Evolutionary conservation across 1,284 basidiomycete species (phyloP).

Genomic region (Sanghuangporus weigelae): DNA sequence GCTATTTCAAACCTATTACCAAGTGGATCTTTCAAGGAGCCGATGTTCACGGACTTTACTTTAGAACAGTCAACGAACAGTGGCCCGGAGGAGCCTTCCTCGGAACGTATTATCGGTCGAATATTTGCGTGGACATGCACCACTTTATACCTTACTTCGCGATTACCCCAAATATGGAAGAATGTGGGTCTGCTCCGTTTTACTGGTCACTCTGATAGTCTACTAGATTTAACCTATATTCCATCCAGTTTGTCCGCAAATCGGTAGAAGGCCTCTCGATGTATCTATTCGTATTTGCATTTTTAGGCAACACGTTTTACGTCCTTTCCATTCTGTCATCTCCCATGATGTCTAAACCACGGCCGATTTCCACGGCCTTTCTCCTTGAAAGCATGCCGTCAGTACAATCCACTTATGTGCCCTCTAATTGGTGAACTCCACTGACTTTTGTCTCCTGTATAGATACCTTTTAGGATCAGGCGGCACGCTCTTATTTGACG

Average conservation of each 20-base stretch:
- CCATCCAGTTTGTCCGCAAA: slow-evolving; percentile 73
- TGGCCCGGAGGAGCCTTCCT: slow-evolving; percentile 26
- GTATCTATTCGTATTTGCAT: slow-evolving; percentile 87
- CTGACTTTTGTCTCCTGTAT: slow-evolving; percentile 13
- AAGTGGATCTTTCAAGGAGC: neutral
- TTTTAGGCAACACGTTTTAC: slow-evolving; percentile 87
- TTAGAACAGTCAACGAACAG: slow-evolving; percentile 21
- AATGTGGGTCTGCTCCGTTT: slow-evolving; percentile 61
- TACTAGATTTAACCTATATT: neutral
- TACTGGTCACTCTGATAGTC: neutral
- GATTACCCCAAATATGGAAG: slow-evolving; percentile 95
- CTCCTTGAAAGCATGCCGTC: slow-evolving; percentile 73
- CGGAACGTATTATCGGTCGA: slow-evolving; percentile 71
- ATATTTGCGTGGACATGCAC: slow-evolving; percentile 92
- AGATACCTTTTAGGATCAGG: slow-evolving; percentile 85
- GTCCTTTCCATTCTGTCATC: slow-evolving; percentile 78
- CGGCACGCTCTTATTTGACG: slow-evolving; percentile 86
- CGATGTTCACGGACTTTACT: too few relatives aligned
- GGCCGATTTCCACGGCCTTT: slow-evolving; percentile 51
- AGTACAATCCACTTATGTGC: slow-evolving; percentile 27
- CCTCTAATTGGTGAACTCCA: neutral
- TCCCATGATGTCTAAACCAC: slow-evolving; percentile 48
- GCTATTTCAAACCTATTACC: neutral
- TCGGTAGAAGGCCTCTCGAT: slow-evolving; percentile 95
- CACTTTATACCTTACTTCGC: slow-evolving; percentile 83